Conservation (phyloP, 1,139 yeast species). For the Blastobotrys ciferrii region DNA sequence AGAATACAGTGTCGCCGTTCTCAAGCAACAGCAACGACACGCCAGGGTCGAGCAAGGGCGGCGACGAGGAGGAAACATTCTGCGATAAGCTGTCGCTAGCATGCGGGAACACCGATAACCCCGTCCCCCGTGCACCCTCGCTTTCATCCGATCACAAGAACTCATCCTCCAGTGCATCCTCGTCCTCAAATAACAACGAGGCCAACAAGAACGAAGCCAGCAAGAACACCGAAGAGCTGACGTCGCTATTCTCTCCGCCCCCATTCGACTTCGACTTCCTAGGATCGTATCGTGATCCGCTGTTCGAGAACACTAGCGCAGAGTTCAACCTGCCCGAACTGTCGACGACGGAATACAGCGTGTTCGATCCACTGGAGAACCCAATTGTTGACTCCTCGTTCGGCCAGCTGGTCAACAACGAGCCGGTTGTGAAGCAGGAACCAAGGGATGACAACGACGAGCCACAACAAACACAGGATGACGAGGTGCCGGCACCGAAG, state of each 20-base stretch:
- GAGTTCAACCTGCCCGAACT: constrained; percentile 37
- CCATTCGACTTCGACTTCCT: constrained; percentile 30
- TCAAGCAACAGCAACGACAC: constrained; percentile 18
- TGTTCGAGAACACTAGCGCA: constrained; percentile 31
- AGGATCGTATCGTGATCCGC: constrained; percentile 34
- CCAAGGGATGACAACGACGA: constrained; percentile 35
- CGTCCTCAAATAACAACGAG: too few relatives aligned
- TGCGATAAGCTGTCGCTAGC: constrained; percentile 75
- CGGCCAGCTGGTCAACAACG: constrained; percentile 12
- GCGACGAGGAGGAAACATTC: constrained; percentile 39
- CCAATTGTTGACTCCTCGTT: constrained; percentile 24
- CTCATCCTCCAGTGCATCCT: too few relatives aligned
- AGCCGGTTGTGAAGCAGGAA: neutral
- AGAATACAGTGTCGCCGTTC: constrained; percentile 12
- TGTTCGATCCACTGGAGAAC: constrained; percentile 58
- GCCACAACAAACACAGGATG: constrained; percentile 37
- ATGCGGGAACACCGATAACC: constrained; percentile 66
- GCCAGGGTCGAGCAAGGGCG: constrained; percentile 14
- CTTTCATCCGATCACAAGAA: constrained; percentile 2
- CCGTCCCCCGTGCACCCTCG: constrained; percentile 52
- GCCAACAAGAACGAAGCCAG: constrained; percentile 2
- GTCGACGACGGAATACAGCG: constrained; percentile 58
- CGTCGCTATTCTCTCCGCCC: constrained; percentile 32
- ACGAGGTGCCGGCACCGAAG: constrained; percentile 49
- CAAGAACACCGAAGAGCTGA: neutral